Base-by-base conservation (phyloP, 2,329 filamentous ascomycete genomes). In the Didymella pomorum region DNA sequence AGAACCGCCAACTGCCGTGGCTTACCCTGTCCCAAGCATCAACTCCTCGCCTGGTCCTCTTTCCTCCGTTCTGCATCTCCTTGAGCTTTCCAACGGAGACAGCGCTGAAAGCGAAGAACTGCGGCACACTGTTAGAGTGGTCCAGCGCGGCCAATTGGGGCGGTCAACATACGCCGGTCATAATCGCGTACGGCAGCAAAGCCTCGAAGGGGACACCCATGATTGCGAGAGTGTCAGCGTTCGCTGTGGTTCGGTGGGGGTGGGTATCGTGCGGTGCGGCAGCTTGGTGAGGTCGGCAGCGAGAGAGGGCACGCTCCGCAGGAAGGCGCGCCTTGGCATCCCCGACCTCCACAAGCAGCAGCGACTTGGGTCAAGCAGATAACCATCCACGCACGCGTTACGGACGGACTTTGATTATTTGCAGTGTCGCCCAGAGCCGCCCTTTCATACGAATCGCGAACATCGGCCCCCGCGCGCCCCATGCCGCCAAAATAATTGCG, bases 151-250 rank as follows among this genome's bases (percentile, higher is more conserved):
- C 35, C 59, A 48, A 59, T 61, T 56, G 58, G 52, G 52, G 56
- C 46, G 26, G 31, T 63, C 55, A 47, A 79, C 84, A 62, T 83
- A 88, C 86, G 73, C 77, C 82, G 54, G 86, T 78, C 78, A 87
- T 86, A 73, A 89, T 84, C 67, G 81, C 86, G 74, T 88, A 88
- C 47, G 86, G 86, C 69, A 89, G 72, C 66, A 89, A 77, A 65
- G 86, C 83, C 79, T 89, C 87, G 75, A 89, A 89, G 43, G 87
- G 87, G 62, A 89, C 84, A 77, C 85, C 86, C 87, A 88, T 88
- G 65, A 64, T 81, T 75, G 71, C 68, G 63, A 67, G 60, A 56
- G 71, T 70, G 61, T 54, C 59, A 61, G 63, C 56, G 58, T 61
- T 52, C 45, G 70, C 57, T 55, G 64, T 63, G 59, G 58, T 61